Base-by-base conservation (phyloP, 768 basidiomycete genomes). In the Cubamyces lactineus region DNA sequence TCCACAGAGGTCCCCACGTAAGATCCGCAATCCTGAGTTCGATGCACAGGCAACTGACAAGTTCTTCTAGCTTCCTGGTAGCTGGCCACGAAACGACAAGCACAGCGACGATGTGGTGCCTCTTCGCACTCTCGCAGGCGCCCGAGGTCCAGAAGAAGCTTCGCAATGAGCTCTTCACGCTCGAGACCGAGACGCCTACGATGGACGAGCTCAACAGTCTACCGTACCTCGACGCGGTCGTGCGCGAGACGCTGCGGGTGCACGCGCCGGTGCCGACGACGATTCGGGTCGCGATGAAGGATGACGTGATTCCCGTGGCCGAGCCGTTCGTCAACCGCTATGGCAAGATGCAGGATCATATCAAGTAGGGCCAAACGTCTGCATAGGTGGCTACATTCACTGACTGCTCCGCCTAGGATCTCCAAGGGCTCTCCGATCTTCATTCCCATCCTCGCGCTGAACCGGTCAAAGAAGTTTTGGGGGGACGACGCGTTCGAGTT, bases 131-230 rank as follows among this genome's bases (percentile, higher is more conserved):
- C 17, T 74, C 78, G 1, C 72, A 72, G 15, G 56, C 74, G 34
- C 74, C 74, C 1, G 69, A 67, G 0, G 63, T 75, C 39, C 80
- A 80, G 67, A 30, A 69, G 11, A 71, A 72, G 23, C 73, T 81
- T 0, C 77, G 78, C 9, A 70, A 75, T 1, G 80, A 82, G 64
- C 61, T 80, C 16, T 62, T 70, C 24, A 68, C 73, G 0, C 75
- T 86, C 13, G 67, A 77, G 1, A 84, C 82, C 0, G 59, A 53
- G 4, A 16, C 50, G 0, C 88, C 88, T 2, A 78, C 80, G 1
- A 89, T 90, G 85, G 89, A 91, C 42, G 80, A 86, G 24, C 79
- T 92, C 1, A 80, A 82, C 57, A 75, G 80, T 0, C 75, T 93
- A 2, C 81, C 86, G 0, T 90, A 88, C 67, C 82, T 92, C n/a